Percentiles rank a stretch among this genome's conserved stretches.
These are phyloP conservation scores for Blepharisma japonicum DNA, from an alignment of 73 alveolate genomes.

Conservation along the genomic window DNA sequence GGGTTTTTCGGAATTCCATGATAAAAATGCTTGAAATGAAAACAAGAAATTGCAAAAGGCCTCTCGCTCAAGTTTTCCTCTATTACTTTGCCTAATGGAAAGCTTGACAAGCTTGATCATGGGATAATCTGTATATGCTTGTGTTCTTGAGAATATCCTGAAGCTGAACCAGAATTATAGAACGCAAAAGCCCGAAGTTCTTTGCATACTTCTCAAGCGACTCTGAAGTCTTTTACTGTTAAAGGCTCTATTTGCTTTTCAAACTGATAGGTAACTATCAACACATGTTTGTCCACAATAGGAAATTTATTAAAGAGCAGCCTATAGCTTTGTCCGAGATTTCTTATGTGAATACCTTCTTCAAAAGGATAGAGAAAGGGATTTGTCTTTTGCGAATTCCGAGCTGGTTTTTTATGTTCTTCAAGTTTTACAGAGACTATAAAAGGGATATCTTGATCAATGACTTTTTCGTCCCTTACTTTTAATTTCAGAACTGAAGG, in stretches of 20 bases:
- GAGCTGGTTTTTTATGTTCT: not conserved
- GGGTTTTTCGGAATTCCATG: not conserved
- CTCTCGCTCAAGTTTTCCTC: not conserved
- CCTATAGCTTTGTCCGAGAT: conserved; percentile 38
- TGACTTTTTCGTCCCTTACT: not conserved
- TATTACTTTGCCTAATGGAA: not conserved
- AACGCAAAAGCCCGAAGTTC: conserved; percentile 48
- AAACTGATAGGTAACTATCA: conserved; percentile 47
- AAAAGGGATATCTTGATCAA: not conserved
- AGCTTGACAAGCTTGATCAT: conserved; percentile 12
- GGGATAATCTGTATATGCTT: conserved; percentile 64
- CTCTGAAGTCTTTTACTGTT: conserved; percentile 50
- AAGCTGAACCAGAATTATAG: conserved; percentile 50
- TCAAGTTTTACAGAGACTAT: not conserved
- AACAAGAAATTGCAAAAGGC: conserved; percentile 7
- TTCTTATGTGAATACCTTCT: conserved; percentile 42
- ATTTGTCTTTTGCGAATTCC: not conserved
- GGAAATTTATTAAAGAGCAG: conserved; percentile 52
- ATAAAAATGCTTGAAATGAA: conserved; percentile 30
- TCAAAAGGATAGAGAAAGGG: conserved; percentile 61
- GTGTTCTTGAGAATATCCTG: conserved; percentile 62
- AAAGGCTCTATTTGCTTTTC: conserved; percentile 44
- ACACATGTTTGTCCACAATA: conserved; percentile 49
- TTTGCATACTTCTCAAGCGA: conserved; percentile 28
- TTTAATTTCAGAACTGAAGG: not conserved